Conservation (phyloP, 768 basidiomycete species). For the Xerocomellus chrysenteron region DNA sequence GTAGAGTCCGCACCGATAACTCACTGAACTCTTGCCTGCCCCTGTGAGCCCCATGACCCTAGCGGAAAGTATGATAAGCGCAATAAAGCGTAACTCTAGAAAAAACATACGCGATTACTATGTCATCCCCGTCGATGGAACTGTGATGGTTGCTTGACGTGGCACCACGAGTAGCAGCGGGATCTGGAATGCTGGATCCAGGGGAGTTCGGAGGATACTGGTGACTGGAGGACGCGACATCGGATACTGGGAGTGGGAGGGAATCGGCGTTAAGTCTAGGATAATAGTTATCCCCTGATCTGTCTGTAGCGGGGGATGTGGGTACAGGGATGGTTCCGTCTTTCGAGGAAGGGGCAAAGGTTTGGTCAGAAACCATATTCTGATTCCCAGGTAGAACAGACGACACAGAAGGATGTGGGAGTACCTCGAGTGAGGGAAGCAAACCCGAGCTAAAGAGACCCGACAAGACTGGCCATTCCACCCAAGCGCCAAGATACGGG, state of each 20-base stretch:
- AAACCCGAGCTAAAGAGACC: neutral
- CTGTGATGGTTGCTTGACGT: neutral
- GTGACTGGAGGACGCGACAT: neutral
- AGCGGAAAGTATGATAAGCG: neutral
- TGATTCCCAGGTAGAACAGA: neutral
- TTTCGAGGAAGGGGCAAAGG: neutral
- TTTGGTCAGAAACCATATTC: neutral
- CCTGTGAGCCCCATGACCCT: constrained; percentile 21
- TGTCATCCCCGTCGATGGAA: constrained; percentile 2
- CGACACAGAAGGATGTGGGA: neutral
- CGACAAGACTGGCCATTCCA: neutral
- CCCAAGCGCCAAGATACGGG: neutral
- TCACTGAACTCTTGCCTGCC: constrained; percentile 19
- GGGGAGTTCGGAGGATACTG: neutral
- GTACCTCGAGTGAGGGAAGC: neutral
- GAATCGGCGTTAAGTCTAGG: neutral
- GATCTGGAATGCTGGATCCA: neutral
- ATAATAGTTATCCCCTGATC: neutral
- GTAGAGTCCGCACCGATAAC: neutral
- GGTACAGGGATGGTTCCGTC: neutral
- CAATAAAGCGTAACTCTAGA: neutral
- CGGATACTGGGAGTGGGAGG: neutral
- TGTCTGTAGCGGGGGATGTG: neutral
- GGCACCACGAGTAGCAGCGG: neutral
- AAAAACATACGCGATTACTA: constrained; percentile 19